Conservation (phyloP, 2,329 filamentous ascomycete genomes). For the Trichoderma brevicompactum region DNA sequence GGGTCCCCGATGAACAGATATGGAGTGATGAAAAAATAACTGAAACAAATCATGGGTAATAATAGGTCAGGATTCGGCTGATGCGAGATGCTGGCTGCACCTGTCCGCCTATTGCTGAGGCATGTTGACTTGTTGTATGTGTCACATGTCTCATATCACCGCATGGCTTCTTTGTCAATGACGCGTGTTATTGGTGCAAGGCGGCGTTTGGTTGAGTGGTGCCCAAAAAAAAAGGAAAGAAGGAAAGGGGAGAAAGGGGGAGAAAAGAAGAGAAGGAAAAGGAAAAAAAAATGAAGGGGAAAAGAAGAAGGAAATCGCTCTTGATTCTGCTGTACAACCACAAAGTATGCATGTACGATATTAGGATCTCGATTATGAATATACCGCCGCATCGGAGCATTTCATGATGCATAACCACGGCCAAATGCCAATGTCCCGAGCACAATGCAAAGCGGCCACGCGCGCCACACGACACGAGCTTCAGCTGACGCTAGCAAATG, state of each 20-base stretch:
- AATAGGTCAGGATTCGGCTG: constrained; percentile 15
- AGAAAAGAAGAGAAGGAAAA: not conserved
- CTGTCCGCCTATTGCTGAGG: constrained; percentile 4
- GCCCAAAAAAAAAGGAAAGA: not conserved
- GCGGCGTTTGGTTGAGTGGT: not conserved
- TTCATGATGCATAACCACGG: not conserved
- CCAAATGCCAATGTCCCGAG: not conserved
- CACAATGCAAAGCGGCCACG: not conserved
- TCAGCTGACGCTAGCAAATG: constrained; percentile 16
- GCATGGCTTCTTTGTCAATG: not conserved
- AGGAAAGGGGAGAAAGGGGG: not conserved
- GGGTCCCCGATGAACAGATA: not conserved
- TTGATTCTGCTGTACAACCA: not conserved
- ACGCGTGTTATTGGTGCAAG: not conserved
- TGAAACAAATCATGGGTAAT: not conserved
- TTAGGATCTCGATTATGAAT: not conserved
- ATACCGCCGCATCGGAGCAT: not conserved
- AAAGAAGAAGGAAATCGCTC: not conserved
- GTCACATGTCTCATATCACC: constrained; percentile 16
- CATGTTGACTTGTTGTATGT: constrained; percentile 7
- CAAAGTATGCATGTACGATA: constrained; percentile 16
- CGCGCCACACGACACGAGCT: constrained; percentile 5
- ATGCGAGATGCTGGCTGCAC: constrained; percentile 9
- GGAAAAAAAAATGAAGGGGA: not conserved
- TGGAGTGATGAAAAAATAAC: not conserved